These are phyloP conservation scores for Gardenia jasminoides DNA, from an alignment of 257 asterid species.

Conservation along the genomic window DNA sequence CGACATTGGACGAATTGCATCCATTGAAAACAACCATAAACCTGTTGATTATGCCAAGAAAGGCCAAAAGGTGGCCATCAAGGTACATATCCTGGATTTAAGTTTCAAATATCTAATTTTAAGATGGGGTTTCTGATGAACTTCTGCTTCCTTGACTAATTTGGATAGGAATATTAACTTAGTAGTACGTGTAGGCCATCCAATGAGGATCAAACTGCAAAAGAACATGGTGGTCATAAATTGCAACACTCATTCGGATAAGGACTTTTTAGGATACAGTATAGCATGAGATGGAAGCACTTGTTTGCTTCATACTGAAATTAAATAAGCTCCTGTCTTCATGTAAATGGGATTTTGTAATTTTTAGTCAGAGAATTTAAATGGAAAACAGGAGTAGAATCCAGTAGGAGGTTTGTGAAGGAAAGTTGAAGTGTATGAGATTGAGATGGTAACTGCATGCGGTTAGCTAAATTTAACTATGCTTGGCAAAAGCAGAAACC, in stretches of 20 bases:
- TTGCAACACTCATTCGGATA: background rate
- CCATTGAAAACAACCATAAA: constrained; percentile 86
- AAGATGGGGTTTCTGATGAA: background rate
- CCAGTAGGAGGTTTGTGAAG: no score
- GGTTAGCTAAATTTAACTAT: background rate
- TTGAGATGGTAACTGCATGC: background rate
- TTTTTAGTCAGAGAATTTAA: background rate
- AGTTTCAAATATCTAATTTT: background rate
- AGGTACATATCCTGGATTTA: constrained; percentile 50
- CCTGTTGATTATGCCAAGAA: constrained; percentile 89
- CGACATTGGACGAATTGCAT: constrained; percentile 86
- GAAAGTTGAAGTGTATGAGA: background rate
- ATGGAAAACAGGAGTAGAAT: background rate
- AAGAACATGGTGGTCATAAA: background rate
- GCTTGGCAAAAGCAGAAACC: background rate
- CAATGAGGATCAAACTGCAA: background rate
- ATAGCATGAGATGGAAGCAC: background rate
- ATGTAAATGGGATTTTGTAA: background rate
- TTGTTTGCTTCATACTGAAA: background rate
- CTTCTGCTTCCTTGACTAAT: background rate
- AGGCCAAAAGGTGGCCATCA: constrained; percentile 89
- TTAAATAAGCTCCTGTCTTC: background rate
- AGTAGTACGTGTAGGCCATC: background rate
- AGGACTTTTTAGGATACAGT: background rate
- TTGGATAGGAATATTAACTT: background rate